A percentile compares a stretch with the other conserved stretches of the same genome.
Conservation (phyloP, 2,329 filamentous ascomycete genomes). For the Sclerotinia spermophila region DNA sequence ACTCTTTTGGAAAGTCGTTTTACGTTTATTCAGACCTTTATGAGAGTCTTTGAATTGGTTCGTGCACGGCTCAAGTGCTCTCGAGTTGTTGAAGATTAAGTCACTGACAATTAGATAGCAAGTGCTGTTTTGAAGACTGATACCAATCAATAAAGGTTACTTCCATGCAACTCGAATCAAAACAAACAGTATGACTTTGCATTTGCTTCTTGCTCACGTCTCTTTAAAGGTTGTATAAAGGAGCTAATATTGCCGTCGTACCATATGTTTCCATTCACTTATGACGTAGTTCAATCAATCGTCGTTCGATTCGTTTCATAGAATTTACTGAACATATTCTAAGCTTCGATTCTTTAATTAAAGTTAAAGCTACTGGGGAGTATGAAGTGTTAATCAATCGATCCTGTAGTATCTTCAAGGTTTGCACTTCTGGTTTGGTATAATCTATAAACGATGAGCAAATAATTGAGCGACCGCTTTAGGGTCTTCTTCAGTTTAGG, state of each 20-base stretch:
- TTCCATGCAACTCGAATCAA: neutral
- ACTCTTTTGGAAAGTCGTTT: neutral
- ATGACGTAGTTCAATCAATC: neutral
- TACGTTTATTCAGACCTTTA: neutral
- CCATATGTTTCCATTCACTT: conserved; percentile 1
- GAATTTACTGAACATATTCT: neutral
- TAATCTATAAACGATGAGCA: neutral
- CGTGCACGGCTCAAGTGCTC: conserved; percentile 12
- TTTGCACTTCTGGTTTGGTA: neutral
- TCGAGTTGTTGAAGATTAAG: neutral
- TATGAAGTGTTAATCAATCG: neutral
- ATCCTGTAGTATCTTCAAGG: neutral
- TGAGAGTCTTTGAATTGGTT: neutral
- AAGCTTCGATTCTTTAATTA: neutral
- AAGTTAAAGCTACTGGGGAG: neutral
- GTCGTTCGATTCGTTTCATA: neutral
- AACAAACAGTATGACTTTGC: neutral
- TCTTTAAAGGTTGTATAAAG: neutral
- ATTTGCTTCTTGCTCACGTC: neutral
- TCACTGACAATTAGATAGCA: neutral
- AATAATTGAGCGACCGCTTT: neutral
- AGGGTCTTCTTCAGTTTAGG: neutral
- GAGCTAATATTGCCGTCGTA: neutral
- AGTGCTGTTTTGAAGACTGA: neutral
- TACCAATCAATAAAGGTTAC: neutral